These are phyloP conservation scores for Blastobotrys aristatus DNA, from an alignment of 1,139 yeast genomes.

Conservation along the genomic window DNA sequence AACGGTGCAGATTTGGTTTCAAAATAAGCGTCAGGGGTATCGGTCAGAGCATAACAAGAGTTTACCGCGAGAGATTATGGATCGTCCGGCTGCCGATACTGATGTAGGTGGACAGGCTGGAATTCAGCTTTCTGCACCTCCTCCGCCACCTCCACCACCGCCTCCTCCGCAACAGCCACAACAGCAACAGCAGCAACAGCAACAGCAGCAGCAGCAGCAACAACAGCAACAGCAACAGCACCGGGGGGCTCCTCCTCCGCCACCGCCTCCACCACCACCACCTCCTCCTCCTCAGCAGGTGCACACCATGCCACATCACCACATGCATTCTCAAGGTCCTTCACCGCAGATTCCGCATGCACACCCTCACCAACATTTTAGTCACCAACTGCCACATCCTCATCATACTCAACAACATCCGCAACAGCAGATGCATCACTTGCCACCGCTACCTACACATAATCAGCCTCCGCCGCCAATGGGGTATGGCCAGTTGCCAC, in stretches of 20 bases:
- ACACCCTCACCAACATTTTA: not conserved
- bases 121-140: not conserved
- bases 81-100: not conserved
- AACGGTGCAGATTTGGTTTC: constrained; percentile 98
- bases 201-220: not conserved
- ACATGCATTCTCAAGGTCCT: not conserved
- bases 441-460: no score
- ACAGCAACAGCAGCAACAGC: not conserved
- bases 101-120: not conserved
- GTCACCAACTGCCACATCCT: not conserved
- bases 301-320: not conserved
- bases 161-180: not conserved
- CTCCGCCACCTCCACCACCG: constrained; percentile 3
- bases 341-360: not conserved
- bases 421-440: no score
- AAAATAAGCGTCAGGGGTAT: constrained; percentile 75
- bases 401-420: not conserved
- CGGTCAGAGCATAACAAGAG: constrained; percentile 31
- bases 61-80: constrained; percentile 24
- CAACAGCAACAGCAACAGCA: not conserved
- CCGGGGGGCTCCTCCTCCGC: not conserved
- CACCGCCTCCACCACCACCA: not conserved
- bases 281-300: not conserved
- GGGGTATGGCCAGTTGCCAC: no score
- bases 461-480: no score